Conservation (phyloP, 495 filamentous ascomycete genomes). For the Cetradonia linearis region DNA sequence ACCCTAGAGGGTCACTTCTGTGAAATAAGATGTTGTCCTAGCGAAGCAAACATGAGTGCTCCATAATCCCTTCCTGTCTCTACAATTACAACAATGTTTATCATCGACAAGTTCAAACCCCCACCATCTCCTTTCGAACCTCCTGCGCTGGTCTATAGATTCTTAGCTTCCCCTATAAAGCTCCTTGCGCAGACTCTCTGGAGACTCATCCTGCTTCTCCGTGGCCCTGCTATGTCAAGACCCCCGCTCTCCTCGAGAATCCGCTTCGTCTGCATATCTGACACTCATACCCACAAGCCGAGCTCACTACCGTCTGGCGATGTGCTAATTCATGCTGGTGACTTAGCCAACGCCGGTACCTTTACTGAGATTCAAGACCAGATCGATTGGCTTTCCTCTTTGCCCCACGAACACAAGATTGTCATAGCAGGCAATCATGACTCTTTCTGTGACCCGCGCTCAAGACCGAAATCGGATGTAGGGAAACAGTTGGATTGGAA, state of each 20-base stretch:
- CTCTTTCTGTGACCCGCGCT: slow-evolving; percentile 59
- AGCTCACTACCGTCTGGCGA: slow-evolving; percentile 63
- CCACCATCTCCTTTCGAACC: slow-evolving; percentile 38
- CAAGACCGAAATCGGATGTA: slow-evolving; percentile 36
- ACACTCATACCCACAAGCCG: slow-evolving; percentile 68
- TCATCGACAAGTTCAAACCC: slow-evolving; percentile 2
- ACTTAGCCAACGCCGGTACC: slow-evolving; percentile 66
- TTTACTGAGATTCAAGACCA: slow-evolving; percentile 61
- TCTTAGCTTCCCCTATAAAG: slow-evolving; percentile 41
- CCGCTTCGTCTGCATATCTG: slow-evolving; percentile 77
- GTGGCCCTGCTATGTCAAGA: slow-evolving; percentile 47
- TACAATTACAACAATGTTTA: not conserved
- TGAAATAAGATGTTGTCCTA: not conserved
- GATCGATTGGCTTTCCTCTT: slow-evolving; percentile 64
- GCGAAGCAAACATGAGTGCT: not conserved
- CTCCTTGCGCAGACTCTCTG: slow-evolving; percentile 47
- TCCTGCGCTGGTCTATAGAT: slow-evolving; percentile 37
- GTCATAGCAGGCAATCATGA: slow-evolving; percentile 89
- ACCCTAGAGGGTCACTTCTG: not conserved
- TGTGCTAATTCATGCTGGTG: slow-evolving; percentile 81
- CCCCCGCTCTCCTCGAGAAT: slow-evolving; percentile 46
- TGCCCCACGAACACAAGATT: slow-evolving; percentile 70
- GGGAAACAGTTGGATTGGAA: slow-evolving; percentile 44
- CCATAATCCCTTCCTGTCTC: not conserved
- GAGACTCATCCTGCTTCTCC: slow-evolving; percentile 50